Evolutionary conservation across 2,329 filamentous ascomycete genomes (phyloP).

Genomic region (Ophiostoma sp.): DNA sequence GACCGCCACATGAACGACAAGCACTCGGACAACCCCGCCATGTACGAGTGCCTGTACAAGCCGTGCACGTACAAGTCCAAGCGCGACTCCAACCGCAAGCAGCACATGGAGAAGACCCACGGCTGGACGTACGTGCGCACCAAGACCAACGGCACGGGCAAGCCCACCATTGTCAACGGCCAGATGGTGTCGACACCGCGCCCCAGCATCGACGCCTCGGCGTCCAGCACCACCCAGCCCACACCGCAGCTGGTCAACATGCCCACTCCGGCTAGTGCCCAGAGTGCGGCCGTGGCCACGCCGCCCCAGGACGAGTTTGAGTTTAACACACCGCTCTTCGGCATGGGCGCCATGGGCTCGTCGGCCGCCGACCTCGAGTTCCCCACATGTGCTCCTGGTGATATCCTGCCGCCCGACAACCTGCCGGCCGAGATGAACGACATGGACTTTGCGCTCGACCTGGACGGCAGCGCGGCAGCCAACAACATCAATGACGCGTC

Average conservation of each 20-base stretch:
- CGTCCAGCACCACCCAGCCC: slow-evolving; percentile 43
- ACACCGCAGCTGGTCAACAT: slow-evolving; percentile 57
- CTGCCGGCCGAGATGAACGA: slow-evolving; percentile 38
- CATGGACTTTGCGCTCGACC: slow-evolving; percentile 31
- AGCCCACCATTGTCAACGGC: neutral
- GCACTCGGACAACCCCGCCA: slow-evolving; percentile 71
- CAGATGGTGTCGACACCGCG: slow-evolving; percentile 17
- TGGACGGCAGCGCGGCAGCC: neutral
- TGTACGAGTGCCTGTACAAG: slow-evolving; percentile 77
- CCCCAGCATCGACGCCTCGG: slow-evolving; percentile 38
- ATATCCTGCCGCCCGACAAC: slow-evolving; percentile 23
- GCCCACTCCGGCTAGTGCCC: slow-evolving; percentile 56
- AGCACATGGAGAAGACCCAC: slow-evolving; percentile 97
- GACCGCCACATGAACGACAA: slow-evolving; percentile 96
- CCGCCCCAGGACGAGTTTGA: slow-evolving; percentile 47
- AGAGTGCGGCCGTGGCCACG: slow-evolving; percentile 51
- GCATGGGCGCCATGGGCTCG: neutral
- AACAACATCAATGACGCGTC: slow-evolving; percentile 44
- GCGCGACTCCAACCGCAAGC: slow-evolving; percentile 93
- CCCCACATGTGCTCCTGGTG: slow-evolving; percentile 30
- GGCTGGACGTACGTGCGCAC: slow-evolving; percentile 85
- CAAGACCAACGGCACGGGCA: slow-evolving; percentile 68
- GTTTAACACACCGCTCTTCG: slow-evolving; percentile 10
- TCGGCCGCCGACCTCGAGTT: slow-evolving; percentile 40
- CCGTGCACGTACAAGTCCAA: slow-evolving; percentile 93